Evolutionary conservation across 371 early-diverging fungal species (phyloP), one percentile per base, ranked within the genome.

Genomic region (Parasitella parasitica): DNA sequence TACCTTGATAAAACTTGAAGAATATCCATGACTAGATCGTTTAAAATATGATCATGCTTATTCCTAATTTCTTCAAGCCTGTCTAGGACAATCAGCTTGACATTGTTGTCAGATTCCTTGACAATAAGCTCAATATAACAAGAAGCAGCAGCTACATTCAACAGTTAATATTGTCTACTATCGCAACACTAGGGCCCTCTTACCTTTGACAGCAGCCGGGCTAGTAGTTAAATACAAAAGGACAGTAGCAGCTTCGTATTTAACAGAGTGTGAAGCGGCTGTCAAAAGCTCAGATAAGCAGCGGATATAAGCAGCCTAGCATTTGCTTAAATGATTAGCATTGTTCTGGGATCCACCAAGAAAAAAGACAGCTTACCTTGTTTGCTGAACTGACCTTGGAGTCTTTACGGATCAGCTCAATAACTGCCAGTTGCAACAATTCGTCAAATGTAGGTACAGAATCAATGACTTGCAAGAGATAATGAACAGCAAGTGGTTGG

Each of bases 61-160:
- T 87, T 85, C 35, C 87, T 82, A 63, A 98, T 77, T 61, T 93
- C 94, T 52, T 91, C 89, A 41, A 98, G 75, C 51, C 94, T 88
- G 70, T 95, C 94, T 60, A 98, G 81, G 1, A 96, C 97, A 73
- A 96, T 97, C 43, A 98, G 75, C 81, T 98, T 97, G 50, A 98
- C 91, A 76, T 98, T 98, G 80, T 97, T 98, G 71, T 98, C 97
- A 4, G 96, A 86, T 71, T 94, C 99, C 77, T 94, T 94, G 43
- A 91, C 79, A 57, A 89, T 89, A 48, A 98, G 84, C 43, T 94
- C 89, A 54, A 97, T 93, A 61, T 94, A 96, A 75, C 92, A 91
- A 15, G 88, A 66, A 1, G 95, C 97, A 35, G 94, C 97, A 57
- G 96, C 92, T 89, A 38, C 30, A 38, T 46, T 9, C 5, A 28